phyloP scores from a whole-genome alignment of 2,329 filamentous ascomycete species.

The Sclerotinia spermophila region DNA sequence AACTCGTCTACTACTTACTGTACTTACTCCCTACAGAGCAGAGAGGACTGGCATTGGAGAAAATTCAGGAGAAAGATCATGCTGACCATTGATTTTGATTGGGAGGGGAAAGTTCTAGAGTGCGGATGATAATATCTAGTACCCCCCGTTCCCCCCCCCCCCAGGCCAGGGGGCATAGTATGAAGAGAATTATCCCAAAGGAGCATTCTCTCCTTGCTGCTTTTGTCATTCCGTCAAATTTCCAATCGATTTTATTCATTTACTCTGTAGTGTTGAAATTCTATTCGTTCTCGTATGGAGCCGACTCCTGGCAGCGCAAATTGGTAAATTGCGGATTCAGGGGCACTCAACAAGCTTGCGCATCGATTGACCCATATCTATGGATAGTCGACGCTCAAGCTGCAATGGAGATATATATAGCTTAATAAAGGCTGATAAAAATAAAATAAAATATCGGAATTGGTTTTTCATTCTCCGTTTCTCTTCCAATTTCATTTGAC shows the following conservation, averaged over 20 bases:
- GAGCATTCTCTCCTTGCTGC: background rate
- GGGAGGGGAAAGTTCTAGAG: constrained; percentile 13
- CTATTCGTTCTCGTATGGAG: background rate
- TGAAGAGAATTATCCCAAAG: background rate
- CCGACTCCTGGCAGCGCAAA: too few species aligned
- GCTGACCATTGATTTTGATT: constrained; percentile 6
- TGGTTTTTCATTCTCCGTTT: background rate
- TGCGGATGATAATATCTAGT: background rate
- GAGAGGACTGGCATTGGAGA: too few species aligned
- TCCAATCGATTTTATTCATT: too few species aligned
- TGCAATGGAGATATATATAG: background rate
- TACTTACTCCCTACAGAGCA: background rate
- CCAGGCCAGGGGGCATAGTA: background rate
- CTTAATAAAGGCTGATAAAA: background rate
- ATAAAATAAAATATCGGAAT: background rate
- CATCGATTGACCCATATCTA: background rate
- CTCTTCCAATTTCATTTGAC: background rate
- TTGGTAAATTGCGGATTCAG: background rate
- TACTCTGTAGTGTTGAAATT: background rate
- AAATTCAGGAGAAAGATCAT: background rate
- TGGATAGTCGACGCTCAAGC: background rate
- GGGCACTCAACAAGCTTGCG: background rate
- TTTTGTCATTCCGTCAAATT: background rate
- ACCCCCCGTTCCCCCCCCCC: too few species aligned
- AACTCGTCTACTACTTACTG: too few species aligned